Evolutionary conservation across 306 rosid genomes (phyloP), one percentile per base, ranked within the genome.

Genomic region (Fragaria nilgerrensis): DNA sequence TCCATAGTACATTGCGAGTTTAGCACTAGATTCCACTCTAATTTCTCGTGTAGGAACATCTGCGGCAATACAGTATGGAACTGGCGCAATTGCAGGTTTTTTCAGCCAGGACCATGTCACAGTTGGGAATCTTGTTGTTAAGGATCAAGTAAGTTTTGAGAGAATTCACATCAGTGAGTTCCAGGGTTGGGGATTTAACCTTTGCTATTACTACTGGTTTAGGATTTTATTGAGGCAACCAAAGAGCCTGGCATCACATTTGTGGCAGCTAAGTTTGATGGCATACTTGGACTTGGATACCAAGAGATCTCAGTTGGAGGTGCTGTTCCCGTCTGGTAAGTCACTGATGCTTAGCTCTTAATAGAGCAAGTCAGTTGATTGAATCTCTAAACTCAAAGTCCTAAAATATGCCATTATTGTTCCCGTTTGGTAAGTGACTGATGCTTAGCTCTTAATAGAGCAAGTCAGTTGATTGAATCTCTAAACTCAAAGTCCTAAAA

Each of bases 161-260:
- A 22, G 61, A 69, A 70, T 65, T 27, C 15, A 15, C 44, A 36
- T 80, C 78, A 77, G 82, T 55, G 59, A 55, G 75, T 75, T 79
- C 73, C 32, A 13, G 4, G 13, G 39, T 47, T 69, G 22, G 39
- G 44, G 13, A 52, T 56, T 74, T 27, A 67, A 14, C 72, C 53
- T 37, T 49, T 11, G 19, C 36, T 78, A 62, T 52, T 34, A 44
- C 47, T 59, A 16, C 32, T 32, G 62, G 22, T 19, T 41, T 71
- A 87, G 90, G 90, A 79, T 66, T 87, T 87, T 74, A 87, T 87
- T n/a, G 90, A 87, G 88, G 90, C 86, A 49, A 84, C 90, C 63
- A 84, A 77, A 68, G 90, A 87, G 78, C 88, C 90, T 41, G 71
- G 90, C 72, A 13, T 87, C 77, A 84, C 86, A 0, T 78, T 85